Evolutionary conservation across 768 basidiomycete genomes (phyloP).

Genomic region (Leccinum boreale): DNA sequence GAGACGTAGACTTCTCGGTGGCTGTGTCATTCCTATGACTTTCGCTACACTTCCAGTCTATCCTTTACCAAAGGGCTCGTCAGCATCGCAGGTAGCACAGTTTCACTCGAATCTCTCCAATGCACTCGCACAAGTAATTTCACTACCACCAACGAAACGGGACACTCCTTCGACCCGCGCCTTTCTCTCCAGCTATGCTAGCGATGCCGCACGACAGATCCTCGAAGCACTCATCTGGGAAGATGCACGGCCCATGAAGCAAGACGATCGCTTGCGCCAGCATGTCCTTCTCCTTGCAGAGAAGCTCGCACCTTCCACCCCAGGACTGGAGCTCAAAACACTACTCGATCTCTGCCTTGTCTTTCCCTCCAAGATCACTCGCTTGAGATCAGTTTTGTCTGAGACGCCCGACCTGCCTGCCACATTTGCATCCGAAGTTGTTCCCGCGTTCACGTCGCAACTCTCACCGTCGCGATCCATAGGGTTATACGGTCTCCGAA

Average conservation of each 20-base stretch:
- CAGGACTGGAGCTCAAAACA: constrained; percentile 47
- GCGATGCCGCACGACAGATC: constrained; percentile 49
- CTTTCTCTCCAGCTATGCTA: constrained; percentile 58
- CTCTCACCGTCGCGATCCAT: constrained; percentile 42
- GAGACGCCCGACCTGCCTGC: constrained; percentile 33
- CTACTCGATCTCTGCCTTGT: constrained; percentile 63
- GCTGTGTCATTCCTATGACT: constrained; percentile 19
- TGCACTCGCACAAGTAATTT: constrained; percentile 45
- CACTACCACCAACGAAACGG: constrained; percentile 46
- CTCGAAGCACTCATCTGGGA: constrained; percentile 64
- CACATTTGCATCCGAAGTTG: constrained; percentile 41
- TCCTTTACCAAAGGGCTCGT: constrained; percentile 51
- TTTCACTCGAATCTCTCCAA: constrained; percentile 48
- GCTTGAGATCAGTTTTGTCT: constrained; percentile 43
- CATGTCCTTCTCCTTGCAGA: constrained; percentile 55
- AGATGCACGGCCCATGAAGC: constrained; percentile 20
- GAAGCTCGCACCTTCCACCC: constrained; percentile 40
- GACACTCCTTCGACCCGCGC: constrained; percentile 41
- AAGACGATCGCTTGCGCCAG: constrained; percentile 46
- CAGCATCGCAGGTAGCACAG: constrained; percentile 48
- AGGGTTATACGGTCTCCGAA: constrained; percentile 64
- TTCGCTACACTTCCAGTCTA: constrained; percentile 47
- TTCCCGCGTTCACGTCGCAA: constrained; percentile 52
- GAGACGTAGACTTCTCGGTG: too few species aligned
- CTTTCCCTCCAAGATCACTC: constrained; percentile 46